Percentiles rank a stretch among this genome's conserved stretches.
phyloP scores from a whole-genome alignment of 176 grass and related monocot genomes.

The Leersia perrieri region DNA sequence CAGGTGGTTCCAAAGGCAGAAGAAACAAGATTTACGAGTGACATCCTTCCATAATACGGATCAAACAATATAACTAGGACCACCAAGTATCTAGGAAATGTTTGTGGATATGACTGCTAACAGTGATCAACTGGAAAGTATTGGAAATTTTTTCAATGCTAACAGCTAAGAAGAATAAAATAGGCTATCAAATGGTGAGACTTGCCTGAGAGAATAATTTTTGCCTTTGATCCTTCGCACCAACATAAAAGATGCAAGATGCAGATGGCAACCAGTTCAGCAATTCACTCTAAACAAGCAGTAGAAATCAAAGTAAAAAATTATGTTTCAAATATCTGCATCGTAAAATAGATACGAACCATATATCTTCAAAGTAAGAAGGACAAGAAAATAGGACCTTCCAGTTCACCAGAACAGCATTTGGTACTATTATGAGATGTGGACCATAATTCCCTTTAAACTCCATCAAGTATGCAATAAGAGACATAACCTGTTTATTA shows the following conservation, averaged over 20 bases:
- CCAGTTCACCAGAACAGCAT: slow-evolving; percentile 99
- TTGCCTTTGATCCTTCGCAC: slow-evolving; percentile 85
- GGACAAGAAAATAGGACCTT: slow-evolving; percentile 60
- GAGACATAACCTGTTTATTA: slow-evolving; percentile 86
- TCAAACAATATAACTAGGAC: slow-evolving; percentile 17
- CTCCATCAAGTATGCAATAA: slow-evolving; percentile 97
- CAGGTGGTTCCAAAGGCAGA: slow-evolving; percentile 8
- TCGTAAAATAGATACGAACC: not conserved
- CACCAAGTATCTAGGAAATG: not conserved
- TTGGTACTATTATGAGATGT: slow-evolving; percentile 98
- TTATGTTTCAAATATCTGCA: slow-evolving; percentile 21
- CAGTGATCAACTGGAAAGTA: not conserved
- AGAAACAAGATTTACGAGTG: not conserved
- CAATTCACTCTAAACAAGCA: slow-evolving; percentile 84
- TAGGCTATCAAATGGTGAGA: not conserved
- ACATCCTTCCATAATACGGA: not conserved
- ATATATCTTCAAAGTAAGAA: slow-evolving; percentile 17
- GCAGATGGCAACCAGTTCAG: slow-evolving; percentile 90
- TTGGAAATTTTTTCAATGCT: not conserved
- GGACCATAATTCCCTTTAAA: slow-evolving; percentile 99
- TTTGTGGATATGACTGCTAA: not conserved
- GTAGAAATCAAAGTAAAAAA: slow-evolving; percentile 30
- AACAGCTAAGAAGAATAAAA: not conserved
- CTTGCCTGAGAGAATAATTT: slow-evolving; percentile 93
- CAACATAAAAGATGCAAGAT: slow-evolving; percentile 99